phyloP scores from a whole-genome alignment of 176 grass and related monocot genomes.

The Puya raimondii region DNA sequence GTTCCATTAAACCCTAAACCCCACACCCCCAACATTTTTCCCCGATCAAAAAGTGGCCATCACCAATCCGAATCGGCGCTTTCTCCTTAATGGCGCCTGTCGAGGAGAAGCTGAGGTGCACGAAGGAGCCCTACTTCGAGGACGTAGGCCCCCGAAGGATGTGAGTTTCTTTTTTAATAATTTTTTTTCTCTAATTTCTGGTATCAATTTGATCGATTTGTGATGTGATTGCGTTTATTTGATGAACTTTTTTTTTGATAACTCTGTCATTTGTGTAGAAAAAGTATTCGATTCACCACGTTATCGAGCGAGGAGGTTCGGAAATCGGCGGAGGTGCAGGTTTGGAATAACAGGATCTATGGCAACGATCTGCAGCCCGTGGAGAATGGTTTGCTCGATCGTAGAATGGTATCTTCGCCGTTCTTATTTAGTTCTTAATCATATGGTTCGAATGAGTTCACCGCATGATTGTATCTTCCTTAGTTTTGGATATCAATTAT shows the following conservation, averaged over 20 bases:
- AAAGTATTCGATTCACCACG: conserved; percentile 67
- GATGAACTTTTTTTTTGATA: background rate
- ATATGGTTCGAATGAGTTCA: background rate
- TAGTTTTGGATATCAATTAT: no score
- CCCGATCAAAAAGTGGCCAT: background rate
- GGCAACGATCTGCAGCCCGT: conserved; percentile 19
- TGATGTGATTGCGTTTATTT: background rate
- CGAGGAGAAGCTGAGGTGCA: conserved; percentile 80
- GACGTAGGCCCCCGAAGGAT: conserved; percentile 47
- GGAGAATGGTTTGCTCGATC: conserved; percentile 59
- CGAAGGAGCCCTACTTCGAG: conserved; percentile 86
- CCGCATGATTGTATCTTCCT: no score
- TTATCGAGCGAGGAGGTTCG: conserved; percentile 65
- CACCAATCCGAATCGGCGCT: background rate
- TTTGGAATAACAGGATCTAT: conserved; percentile 67
- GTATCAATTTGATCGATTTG: background rate
- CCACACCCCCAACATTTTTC: no score
- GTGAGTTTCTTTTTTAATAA: conserved; percentile 19
- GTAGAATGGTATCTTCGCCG: conserved; percentile 42
- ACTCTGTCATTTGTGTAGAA: conserved; percentile 35
- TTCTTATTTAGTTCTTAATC: background rate
- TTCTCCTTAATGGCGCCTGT: conserved; percentile 26
- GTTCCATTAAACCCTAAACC: no score
- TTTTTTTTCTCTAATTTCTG: background rate
- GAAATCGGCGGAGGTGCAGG: conserved; percentile 54